phyloP scores from a whole-genome alignment of 106 monocot species.

The Allium sativum region DNA sequence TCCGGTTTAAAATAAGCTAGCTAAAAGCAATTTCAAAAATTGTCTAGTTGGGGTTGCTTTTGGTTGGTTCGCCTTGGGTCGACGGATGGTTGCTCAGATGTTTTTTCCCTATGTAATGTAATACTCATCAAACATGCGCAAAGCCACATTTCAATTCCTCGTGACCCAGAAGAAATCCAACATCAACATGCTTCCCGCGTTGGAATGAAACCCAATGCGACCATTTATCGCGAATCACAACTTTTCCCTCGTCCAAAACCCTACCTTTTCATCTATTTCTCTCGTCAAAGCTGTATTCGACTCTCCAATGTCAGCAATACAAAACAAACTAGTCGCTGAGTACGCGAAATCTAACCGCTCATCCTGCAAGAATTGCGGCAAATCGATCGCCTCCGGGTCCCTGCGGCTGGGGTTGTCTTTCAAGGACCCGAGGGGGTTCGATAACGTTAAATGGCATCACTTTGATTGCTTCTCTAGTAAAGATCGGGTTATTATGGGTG shows the following conservation, averaged over 20 bases:
- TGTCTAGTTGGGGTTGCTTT: no score
- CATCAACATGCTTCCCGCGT: no score
- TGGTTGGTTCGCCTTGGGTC: no score
- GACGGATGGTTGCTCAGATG: no score
- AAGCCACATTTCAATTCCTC: no score
- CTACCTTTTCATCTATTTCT: not conserved
- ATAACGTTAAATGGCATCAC: slow-evolving; percentile 62
- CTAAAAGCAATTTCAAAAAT: no score
- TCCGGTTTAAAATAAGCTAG: no score
- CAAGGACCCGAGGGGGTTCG: slow-evolving; percentile 62
- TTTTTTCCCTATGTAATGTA: no score
- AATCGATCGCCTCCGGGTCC: slow-evolving; percentile 32
- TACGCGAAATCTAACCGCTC: slow-evolving; percentile 82
- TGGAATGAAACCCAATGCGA: not conserved
- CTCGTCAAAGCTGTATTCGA: not conserved
- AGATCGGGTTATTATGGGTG: slow-evolving; percentile 13
- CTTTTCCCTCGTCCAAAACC: not conserved
- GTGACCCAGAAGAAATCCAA: no score
- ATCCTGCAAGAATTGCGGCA: slow-evolving; percentile 63
- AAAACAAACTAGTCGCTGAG: slow-evolving; percentile 21
- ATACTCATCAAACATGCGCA: no score
- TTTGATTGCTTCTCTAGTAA: slow-evolving; percentile 34
- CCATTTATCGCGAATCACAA: not conserved
- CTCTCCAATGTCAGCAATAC: not conserved
- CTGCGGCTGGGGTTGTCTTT: slow-evolving; percentile 43